Conservation (phyloP, 108 stramenopile genomes). For the Nitzschia inconspicua region DNA sequence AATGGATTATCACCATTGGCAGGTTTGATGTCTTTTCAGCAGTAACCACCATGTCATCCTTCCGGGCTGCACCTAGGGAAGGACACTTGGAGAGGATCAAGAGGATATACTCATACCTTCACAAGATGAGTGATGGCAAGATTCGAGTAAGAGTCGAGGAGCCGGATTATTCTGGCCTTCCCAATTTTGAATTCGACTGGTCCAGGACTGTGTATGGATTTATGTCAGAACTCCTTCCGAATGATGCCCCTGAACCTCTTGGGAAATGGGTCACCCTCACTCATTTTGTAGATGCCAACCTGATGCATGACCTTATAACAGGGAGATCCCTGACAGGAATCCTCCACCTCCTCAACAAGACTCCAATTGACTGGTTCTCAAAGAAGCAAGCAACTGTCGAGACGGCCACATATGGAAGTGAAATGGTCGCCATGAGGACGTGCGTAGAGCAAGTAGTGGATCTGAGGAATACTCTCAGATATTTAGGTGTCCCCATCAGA, state of each 20-base stretch:
- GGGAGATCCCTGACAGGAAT: too few relatives aligned
- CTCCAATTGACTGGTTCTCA: slow-evolving; percentile 26
- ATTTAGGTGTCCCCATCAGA: slow-evolving; percentile 18
- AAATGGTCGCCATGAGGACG: slow-evolving; percentile 12
- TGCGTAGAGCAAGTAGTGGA: slow-evolving; percentile 12
- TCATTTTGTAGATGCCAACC: slow-evolving; percentile 18
- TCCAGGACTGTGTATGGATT: slow-evolving; percentile 1
- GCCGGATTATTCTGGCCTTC: too few relatives aligned
- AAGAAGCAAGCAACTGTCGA: slow-evolving; percentile 14
- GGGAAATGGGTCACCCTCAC: slow-evolving; percentile 15
- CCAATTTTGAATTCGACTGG: slow-evolving; percentile 15
- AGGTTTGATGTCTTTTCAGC: too few relatives aligned
- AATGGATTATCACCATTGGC: too few relatives aligned
- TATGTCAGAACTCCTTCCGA: slow-evolving; percentile 1
- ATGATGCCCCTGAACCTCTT: slow-evolving; percentile 17
- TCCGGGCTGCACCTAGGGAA: too few relatives aligned
- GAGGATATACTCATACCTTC: too few relatives aligned
- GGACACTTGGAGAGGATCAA: too few relatives aligned
- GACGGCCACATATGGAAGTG: slow-evolving; percentile 24
- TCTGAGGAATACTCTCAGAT: slow-evolving; percentile 11
- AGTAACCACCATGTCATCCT: too few relatives aligned
- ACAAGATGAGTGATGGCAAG: too few relatives aligned
- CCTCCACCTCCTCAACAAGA: slow-evolving; percentile 27
- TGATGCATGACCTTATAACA: too few relatives aligned
- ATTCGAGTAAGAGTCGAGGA: too few relatives aligned